Conservation (phyloP, 345 rosid genomes). For the Isatis tinctoria region DNA sequence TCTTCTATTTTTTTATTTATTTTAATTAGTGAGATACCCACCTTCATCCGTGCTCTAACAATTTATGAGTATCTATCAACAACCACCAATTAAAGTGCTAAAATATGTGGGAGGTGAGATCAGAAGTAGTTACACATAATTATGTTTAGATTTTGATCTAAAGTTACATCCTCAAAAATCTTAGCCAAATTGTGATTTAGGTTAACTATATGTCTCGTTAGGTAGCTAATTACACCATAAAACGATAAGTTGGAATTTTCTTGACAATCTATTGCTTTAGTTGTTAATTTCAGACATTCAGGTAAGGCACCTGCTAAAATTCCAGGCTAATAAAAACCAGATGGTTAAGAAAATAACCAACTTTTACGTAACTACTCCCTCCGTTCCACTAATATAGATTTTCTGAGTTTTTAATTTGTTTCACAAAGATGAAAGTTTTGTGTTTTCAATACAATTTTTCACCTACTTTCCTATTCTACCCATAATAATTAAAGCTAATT, state of each 20-base stretch:
- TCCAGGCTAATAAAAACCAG: neutral
- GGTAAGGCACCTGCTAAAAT: neutral
- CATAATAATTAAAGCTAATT: too few relatives aligned
- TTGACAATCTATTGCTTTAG: neutral
- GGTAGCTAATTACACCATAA: constrained; percentile 6
- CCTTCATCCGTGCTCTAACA: too few relatives aligned
- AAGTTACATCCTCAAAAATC: neutral
- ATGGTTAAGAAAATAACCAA: neutral
- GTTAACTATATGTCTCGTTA: neutral
- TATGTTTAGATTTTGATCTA: neutral
- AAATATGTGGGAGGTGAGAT: too few relatives aligned
- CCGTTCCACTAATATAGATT: too few relatives aligned
- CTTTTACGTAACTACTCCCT: neutral
- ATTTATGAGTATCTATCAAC: neutral
- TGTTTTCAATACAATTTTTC: too few relatives aligned
- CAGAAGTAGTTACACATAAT: neutral
- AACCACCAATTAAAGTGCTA: neutral
- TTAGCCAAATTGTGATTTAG: neutral
- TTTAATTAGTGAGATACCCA: too few relatives aligned
- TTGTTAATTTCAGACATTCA: neutral
- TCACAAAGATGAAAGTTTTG: too few relatives aligned
- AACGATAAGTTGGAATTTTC: neutral
- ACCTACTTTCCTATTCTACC: too few relatives aligned
- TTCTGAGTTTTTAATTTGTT: too few relatives aligned
- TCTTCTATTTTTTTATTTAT: too few relatives aligned